phyloP scores from a whole-genome alignment of 306 rosid genomes.

The Trifolium repens region DNA sequence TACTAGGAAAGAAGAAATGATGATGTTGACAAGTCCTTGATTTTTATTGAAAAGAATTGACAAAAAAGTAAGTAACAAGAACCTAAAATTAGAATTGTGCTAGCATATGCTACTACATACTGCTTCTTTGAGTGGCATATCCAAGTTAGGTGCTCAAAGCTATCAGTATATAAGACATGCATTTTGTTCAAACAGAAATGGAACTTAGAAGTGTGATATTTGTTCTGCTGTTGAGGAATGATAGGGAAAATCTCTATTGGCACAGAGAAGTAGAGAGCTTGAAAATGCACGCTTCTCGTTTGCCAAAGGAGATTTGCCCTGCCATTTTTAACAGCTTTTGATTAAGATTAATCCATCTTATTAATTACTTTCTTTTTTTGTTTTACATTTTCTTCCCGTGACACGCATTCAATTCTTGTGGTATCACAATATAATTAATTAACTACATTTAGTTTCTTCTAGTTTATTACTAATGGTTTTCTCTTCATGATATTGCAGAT shows the following conservation, averaged over 20 bases:
- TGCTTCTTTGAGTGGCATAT: conserved; percentile 55
- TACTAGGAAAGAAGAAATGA: neutral
- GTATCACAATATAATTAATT: neutral
- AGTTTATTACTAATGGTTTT: conserved; percentile 17
- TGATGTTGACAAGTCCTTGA: conserved; percentile 40
- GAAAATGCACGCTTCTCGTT: too few species aligned
- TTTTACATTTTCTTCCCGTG: neutral
- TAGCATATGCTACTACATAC: conserved; percentile 49
- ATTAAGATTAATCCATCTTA: neutral
- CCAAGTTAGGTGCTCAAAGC: conserved; percentile 51
- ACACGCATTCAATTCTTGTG: conserved; percentile 7
- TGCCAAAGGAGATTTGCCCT: too few species aligned
- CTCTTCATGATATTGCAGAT: conserved; percentile 26
- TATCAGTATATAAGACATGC: conserved; percentile 36
- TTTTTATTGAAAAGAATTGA: neutral
- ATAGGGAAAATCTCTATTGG: too few species aligned
- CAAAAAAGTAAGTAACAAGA: conserved; percentile 35
- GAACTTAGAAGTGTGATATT: neutral
- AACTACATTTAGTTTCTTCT: conserved; percentile 18
- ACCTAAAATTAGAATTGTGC: conserved; percentile 48
- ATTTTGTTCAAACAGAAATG: conserved; percentile 36
- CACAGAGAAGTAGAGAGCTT: too few species aligned
- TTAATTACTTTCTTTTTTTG: neutral
- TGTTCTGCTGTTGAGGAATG: too few species aligned
- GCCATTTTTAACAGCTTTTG: conserved; percentile 9